Conservation (phyloP, 345 rosid genomes). For the Gossypium raimondii region DNA sequence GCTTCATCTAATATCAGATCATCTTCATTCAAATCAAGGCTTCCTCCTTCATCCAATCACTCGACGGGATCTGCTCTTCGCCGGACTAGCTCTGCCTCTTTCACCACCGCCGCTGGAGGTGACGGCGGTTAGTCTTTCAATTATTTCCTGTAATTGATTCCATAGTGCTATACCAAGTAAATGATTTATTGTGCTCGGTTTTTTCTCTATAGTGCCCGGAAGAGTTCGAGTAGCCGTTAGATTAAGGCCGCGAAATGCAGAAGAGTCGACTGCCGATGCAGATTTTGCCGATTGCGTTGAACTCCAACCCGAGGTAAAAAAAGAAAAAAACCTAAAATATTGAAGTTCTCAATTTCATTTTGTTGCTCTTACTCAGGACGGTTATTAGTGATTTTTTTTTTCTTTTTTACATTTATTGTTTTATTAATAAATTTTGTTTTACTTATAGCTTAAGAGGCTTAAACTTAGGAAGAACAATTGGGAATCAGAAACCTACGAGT, state of each 20-base stretch:
- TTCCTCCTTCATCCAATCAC: constrained; percentile 37
- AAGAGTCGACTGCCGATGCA: constrained; percentile 85
- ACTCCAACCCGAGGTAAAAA: constrained; percentile 84
- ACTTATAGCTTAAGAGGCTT: constrained; percentile 82
- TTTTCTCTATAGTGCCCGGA: constrained; percentile 58
- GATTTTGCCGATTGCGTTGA: constrained; percentile 99
- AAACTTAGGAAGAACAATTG: constrained; percentile 97
- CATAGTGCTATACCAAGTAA: background rate
- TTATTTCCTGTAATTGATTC: background rate
- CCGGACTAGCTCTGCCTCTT: constrained; percentile 58
- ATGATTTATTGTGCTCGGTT: background rate
- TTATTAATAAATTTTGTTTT: constrained; percentile 5
- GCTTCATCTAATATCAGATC: constrained; percentile 50
- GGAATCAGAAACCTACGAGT: constrained; percentile 93
- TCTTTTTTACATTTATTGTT: background rate
- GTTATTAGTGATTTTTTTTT: background rate
- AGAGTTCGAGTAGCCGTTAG: constrained; percentile 96
- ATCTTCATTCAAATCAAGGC: constrained; percentile 74
- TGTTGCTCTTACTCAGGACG: background rate
- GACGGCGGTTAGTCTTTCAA: constrained; percentile 53
- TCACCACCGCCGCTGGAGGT: constrained; percentile 30
- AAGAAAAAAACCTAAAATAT: background rate
- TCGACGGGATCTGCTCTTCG: constrained; percentile 46
- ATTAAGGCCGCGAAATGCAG: constrained; percentile 83
- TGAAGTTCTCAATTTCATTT: constrained; percentile 8